These are phyloP conservation scores for Salix suchowensis DNA, from an alignment of 345 rosid species.

Conservation along the genomic window DNA sequence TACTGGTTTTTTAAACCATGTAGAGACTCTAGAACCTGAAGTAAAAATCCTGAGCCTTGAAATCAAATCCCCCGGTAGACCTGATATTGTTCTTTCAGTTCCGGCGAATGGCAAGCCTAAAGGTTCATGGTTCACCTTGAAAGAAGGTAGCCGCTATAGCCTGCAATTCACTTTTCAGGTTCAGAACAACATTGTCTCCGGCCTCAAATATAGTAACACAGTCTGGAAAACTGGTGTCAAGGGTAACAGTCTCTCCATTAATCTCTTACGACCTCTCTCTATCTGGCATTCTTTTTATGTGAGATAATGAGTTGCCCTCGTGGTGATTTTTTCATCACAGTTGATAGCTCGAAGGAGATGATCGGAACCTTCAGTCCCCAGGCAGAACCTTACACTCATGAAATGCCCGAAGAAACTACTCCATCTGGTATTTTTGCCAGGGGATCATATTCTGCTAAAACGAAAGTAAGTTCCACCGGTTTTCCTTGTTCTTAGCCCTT, in stretches of 20 bases:
- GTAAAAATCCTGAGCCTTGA: constrained; percentile 26
- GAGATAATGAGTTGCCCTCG: not conserved
- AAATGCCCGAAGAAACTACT: constrained; percentile 75
- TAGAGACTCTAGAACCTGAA: constrained; percentile 30
- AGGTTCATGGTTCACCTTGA: constrained; percentile 31
- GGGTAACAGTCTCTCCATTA: constrained; percentile 7
- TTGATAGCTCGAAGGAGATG: constrained; percentile 84
- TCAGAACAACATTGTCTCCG: constrained; percentile 28
- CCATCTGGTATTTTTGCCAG: constrained; percentile 90
- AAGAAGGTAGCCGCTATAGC: constrained; percentile 34
- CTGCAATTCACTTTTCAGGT: constrained; percentile 25
- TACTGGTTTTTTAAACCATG: not conserved
- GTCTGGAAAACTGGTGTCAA: constrained; percentile 36
- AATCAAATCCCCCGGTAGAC: constrained; percentile 27
- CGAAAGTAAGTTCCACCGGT: constrained; percentile 44
- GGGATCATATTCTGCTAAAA: constrained; percentile 81
- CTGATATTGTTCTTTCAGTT: constrained; percentile 26
- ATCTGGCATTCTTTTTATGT: not conserved
- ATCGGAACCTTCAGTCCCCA: constrained; percentile 94
- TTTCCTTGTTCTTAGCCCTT: not conserved
- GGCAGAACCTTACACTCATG: constrained; percentile 67
- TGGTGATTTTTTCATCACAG: constrained; percentile 30
- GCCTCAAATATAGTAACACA: constrained; percentile 28
- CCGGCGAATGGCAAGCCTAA: constrained; percentile 23
- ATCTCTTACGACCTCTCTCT: not conserved